These are phyloP conservation scores for Corchorus olitorius DNA, from an alignment of 345 rosid species.

Conservation along the genomic window DNA sequence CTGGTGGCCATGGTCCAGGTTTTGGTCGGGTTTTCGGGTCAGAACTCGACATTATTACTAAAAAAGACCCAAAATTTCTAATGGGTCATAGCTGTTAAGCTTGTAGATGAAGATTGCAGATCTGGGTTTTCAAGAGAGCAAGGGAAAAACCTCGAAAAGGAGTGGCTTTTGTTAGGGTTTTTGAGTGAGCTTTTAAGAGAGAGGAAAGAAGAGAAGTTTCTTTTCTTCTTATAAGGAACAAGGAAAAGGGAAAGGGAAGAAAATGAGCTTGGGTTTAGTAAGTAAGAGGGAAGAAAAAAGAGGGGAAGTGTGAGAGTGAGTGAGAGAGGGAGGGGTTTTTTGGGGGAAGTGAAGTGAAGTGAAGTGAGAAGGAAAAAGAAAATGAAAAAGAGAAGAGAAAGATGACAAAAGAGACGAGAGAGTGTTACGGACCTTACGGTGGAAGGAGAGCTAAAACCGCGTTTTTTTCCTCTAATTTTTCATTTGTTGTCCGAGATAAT, in stretches of 20 bases:
- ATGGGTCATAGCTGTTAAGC: slow-evolving; percentile 11
- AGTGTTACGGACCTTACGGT: background rate
- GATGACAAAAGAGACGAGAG: slow-evolving; percentile 9
- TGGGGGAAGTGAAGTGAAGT: slow-evolving; percentile 1
- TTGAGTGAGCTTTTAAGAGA: background rate
- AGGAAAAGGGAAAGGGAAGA: background rate
- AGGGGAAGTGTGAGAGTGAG: background rate
- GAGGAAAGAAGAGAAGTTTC: background rate
- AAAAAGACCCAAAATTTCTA: background rate
- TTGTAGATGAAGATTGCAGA: slow-evolving; percentile 17
- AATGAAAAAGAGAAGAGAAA: background rate
- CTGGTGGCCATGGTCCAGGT: slow-evolving; percentile 73
- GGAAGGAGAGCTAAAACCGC: background rate
- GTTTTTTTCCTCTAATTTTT: background rate
- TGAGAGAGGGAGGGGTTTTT: background rate
- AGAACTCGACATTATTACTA: slow-evolving; percentile 55
- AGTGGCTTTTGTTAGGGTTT: background rate
- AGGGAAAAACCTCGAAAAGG: background rate
- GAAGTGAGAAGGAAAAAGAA: background rate
- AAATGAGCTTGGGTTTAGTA: background rate
- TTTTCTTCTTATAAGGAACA: background rate
- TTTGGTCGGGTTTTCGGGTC: slow-evolving; percentile 71
- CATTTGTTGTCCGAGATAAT: background rate
- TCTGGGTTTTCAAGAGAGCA: background rate
- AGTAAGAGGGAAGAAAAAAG: background rate